A percentile compares a stretch with the other conserved stretches of the same genome.
Evolutionary conservation across 2,329 filamentous ascomycete species (phyloP).

Genomic region (Tolypocladium sp.): DNA sequence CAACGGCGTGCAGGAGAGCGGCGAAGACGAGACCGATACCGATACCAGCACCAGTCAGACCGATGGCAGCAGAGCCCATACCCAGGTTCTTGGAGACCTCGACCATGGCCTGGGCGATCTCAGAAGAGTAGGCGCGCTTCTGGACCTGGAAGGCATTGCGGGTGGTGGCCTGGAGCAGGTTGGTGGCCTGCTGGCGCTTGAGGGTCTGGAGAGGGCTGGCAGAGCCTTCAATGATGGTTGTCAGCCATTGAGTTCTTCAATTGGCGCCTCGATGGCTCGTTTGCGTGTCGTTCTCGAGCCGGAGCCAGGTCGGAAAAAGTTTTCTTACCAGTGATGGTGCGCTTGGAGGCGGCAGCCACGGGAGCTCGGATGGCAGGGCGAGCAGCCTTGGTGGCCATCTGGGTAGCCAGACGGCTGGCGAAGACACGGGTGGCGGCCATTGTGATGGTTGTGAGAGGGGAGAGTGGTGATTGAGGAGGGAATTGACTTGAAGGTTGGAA

Average conservation of each 20-base stretch:
- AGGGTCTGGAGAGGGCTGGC: constrained; percentile 61
- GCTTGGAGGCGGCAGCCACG: constrained; percentile 59
- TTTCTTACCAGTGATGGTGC: constrained; percentile 62
- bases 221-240: constrained; percentile 32
- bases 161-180: constrained; percentile 57
- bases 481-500: constrained; percentile 21
- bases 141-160: constrained; percentile 56
- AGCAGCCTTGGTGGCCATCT: constrained; percentile 70
- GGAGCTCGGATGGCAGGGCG: constrained; percentile 63
- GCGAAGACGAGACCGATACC: constrained; percentile 94
- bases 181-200: constrained; percentile 63
- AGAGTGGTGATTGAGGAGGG: constrained; percentile 15
- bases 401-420: constrained; percentile 67
- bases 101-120: constrained; percentile 82
- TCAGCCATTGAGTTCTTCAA: constrained; percentile 24
- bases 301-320: constrained; percentile 14
- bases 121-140: constrained; percentile 74
- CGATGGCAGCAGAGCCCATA: constrained; percentile 84
- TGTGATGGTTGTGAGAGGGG: constrained; percentile 47
- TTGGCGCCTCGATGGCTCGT: constrained; percentile 19
- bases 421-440: constrained; percentile 75
- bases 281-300: constrained; percentile 5
- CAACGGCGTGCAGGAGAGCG: constrained; percentile 78
- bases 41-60: constrained; percentile 87
- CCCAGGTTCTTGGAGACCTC: constrained; percentile 86